Percentiles rank a stretch among this genome's conserved stretches.
Conservation (phyloP, 176 grass and related monocot genomes). For the Lolium perenne region DNA sequence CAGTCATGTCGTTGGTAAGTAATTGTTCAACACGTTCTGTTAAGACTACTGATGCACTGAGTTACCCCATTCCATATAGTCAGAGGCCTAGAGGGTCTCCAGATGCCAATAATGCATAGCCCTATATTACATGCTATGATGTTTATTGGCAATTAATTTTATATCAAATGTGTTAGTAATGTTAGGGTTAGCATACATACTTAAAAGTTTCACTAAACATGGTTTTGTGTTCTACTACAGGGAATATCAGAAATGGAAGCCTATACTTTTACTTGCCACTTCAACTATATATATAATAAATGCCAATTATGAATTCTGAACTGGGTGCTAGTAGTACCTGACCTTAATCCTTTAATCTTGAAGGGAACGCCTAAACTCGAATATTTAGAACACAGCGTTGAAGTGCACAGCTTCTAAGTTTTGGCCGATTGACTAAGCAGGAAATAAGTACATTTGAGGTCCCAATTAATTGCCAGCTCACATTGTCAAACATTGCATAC, state of each 20-base stretch:
- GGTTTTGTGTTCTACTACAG: neutral
- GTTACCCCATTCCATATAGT: neutral
- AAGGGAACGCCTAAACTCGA: neutral
- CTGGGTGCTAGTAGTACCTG: neutral
- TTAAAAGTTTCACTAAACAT: constrained; percentile 13
- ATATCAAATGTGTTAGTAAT: constrained; percentile 6
- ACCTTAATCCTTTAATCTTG: neutral
- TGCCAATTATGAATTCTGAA: neutral
- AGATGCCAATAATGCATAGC: neutral
- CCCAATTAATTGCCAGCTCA: neutral
- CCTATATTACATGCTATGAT: constrained; percentile 3
- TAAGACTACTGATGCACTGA: neutral
- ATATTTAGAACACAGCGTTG: neutral
- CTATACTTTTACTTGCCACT: neutral
- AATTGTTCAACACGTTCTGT: constrained; percentile 1
- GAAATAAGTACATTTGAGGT: neutral
- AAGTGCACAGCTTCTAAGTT: neutral
- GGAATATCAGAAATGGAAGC: constrained; percentile 10
- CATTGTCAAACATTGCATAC: neutral
- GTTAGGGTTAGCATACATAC: constrained; percentile 15
- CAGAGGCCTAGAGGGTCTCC: neutral
- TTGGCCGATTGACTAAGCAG: neutral
- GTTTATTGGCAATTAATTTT: neutral
- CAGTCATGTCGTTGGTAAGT: constrained; percentile 95
- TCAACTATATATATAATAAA: neutral